Evolutionary conservation across 805 yeast species (phyloP).

Genomic region (Debaryomyces maramus): DNA sequence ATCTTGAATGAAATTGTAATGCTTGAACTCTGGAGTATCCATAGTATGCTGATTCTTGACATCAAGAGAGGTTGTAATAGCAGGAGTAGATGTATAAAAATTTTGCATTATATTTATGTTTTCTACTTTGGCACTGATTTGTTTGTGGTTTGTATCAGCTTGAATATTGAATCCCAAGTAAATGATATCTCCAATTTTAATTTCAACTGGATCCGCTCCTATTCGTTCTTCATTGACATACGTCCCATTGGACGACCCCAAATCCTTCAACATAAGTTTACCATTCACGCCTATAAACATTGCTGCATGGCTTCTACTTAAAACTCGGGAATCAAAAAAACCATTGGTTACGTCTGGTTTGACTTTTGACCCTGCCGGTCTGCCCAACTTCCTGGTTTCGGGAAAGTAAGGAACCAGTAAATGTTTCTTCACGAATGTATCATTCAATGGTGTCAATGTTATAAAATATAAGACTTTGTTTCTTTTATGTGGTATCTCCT

Average conservation of each 20-base stretch:
- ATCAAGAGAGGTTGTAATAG: background rate
- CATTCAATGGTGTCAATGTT: constrained; percentile 75
- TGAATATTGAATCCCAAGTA: constrained; percentile 92
- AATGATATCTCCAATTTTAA: constrained; percentile 81
- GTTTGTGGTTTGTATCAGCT: constrained; percentile 67
- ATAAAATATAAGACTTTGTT: constrained; percentile 51
- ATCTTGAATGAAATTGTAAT: constrained; percentile 36
- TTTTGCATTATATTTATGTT: constrained; percentile 60
- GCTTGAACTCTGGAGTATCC: constrained; percentile 32
- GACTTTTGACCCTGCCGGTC: constrained; percentile 73
- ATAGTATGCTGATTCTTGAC: constrained; percentile 4
- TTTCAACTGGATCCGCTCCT: constrained; percentile 57
- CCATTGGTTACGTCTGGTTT: constrained; percentile 76
- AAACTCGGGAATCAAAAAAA: constrained; percentile 88
- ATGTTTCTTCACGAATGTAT: constrained; percentile 77
- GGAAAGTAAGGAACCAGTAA: constrained; percentile 80
- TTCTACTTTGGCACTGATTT: constrained; percentile 81
- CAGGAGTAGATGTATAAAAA: constrained; percentile 7
- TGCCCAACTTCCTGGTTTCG: constrained; percentile 79
- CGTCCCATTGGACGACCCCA: constrained; percentile 93
- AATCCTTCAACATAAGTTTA: constrained; percentile 73
- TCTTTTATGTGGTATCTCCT: constrained; percentile 20
- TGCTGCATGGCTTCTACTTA: constrained; percentile 93
- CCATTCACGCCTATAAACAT: constrained; percentile 72
- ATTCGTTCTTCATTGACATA: constrained; percentile 78